Evolutionary conservation across 257 asterid species (phyloP).

Genomic region (Forsythia suspensa): DNA sequence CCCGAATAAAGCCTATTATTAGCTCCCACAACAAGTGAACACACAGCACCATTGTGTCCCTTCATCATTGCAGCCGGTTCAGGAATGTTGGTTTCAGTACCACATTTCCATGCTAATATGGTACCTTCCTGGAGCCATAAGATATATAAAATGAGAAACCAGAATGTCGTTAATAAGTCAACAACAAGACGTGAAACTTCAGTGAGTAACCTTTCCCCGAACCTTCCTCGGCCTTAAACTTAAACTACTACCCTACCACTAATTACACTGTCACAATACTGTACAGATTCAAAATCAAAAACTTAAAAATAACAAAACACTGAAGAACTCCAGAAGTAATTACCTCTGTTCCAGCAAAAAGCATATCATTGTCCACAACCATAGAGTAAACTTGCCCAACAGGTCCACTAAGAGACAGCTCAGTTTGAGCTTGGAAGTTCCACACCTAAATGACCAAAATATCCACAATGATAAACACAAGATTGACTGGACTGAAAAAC

Average conservation of each 20-base stretch:
- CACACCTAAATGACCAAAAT: constrained; percentile 44
- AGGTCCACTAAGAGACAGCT: constrained; percentile 36
- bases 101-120: constrained; percentile 54
- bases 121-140: constrained; percentile 51
- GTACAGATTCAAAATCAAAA: background rate
- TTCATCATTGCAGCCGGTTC: constrained; percentile 35
- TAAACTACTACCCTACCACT: background rate
- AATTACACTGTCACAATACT: background rate
- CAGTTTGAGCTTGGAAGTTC: constrained; percentile 41
- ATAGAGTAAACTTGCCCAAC: constrained; percentile 54
- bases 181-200: background rate
- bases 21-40: constrained; percentile 49
- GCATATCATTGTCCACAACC: constrained; percentile 32
- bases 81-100: constrained; percentile 21
- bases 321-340: background rate
- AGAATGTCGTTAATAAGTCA: background rate
- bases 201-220: background rate
- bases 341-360: constrained; percentile 73
- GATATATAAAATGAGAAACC: background rate
- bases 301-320: background rate
- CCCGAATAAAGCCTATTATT: constrained; percentile 48
- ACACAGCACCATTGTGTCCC: constrained; percentile 47
- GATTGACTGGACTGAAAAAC: background rate
- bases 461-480: background rate
- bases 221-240: background rate